Conservation (phyloP, 2,329 filamentous ascomycete genomes). For the Boeremia lycopersici region DNA sequence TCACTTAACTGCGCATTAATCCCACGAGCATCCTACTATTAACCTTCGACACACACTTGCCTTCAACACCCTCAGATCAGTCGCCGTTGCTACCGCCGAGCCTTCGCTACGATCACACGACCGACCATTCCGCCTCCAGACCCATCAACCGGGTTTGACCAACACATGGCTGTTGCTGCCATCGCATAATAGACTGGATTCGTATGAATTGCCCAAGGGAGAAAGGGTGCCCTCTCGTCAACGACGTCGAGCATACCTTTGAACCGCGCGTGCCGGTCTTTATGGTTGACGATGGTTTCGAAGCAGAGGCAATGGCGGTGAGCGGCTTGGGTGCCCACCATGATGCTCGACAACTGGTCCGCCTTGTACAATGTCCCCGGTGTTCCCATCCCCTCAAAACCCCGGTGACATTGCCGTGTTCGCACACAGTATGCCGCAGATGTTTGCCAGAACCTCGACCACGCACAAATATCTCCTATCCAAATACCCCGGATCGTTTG, state of each 20-base stretch:
- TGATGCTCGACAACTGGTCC: slow-evolving; percentile 69
- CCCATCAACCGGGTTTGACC: slow-evolving; percentile 10
- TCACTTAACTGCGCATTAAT: slow-evolving; percentile 8
- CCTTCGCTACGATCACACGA: slow-evolving; percentile 10
- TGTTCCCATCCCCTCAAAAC: slow-evolving; percentile 72
- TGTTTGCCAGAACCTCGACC: slow-evolving; percentile 73
- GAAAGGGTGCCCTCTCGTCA: slow-evolving; percentile 42
- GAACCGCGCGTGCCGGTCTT: slow-evolving; percentile 42
- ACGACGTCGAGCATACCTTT: slow-evolving; percentile 42
- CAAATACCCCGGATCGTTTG: slow-evolving; percentile 68
- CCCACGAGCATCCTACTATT: not conserved
- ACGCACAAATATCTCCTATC: slow-evolving; percentile 77
- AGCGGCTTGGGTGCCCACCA: slow-evolving; percentile 55
- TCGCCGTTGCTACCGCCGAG: not conserved
- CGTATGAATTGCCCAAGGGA: slow-evolving; percentile 47
- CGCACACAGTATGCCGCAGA: slow-evolving; percentile 73
- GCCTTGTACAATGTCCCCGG: slow-evolving; percentile 75
- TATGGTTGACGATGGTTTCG: slow-evolving; percentile 50
- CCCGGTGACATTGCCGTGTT: slow-evolving; percentile 81
- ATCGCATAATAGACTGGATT: slow-evolving; percentile 21
- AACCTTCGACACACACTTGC: not conserved
- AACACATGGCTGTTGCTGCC: slow-evolving; percentile 32
- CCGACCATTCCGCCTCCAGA: slow-evolving; percentile 8
- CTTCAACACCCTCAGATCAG: not conserved
- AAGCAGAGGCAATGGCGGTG: slow-evolving; percentile 41